Evolutionary conservation across 2,329 filamentous ascomycete species (phyloP).

Genomic region (Diatrype stigma): DNA sequence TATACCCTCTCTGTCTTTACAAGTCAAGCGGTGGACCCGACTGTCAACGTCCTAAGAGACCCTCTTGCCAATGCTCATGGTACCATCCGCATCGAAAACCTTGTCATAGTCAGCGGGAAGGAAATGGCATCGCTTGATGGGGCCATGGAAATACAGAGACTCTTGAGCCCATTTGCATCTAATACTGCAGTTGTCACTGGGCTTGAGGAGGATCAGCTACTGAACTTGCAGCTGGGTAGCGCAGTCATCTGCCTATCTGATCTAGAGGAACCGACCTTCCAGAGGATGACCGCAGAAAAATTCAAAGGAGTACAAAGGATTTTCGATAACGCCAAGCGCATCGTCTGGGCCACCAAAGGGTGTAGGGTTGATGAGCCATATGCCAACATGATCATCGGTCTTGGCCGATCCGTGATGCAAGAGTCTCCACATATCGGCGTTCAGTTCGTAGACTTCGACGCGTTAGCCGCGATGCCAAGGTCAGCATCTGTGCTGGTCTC

Average conservation of each 20-base stretch:
- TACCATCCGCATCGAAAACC: not conserved
- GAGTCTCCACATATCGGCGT: not conserved
- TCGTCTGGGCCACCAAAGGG: constrained; percentile 4
- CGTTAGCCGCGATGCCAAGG: not conserved
- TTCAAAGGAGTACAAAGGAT: not conserved
- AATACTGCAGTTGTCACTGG: not conserved
- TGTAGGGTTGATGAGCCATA: constrained; percentile 1
- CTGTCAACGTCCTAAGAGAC: not conserved
- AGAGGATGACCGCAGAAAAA: not conserved
- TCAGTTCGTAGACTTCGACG: not conserved
- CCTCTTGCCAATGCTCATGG: not conserved
- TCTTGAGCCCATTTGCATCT: not conserved
- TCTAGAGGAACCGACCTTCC: not conserved
- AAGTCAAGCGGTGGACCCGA: constrained; percentile 1
- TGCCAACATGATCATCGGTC: constrained; percentile 3
- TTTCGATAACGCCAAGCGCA: not conserved
- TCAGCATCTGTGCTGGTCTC: not conserved
- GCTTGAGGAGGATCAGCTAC: not conserved
- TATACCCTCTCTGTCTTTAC: not conserved
- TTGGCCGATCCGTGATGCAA: not conserved
- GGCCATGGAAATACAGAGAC: not conserved
- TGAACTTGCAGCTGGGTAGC: not conserved
- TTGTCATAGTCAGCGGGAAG: no score
- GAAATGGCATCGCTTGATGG: no score
- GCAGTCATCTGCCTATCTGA: constrained; percentile 1